phyloP scores from a whole-genome alignment of 1,284 basidiomycete species.

The Cryptococcus sp. region DNA sequence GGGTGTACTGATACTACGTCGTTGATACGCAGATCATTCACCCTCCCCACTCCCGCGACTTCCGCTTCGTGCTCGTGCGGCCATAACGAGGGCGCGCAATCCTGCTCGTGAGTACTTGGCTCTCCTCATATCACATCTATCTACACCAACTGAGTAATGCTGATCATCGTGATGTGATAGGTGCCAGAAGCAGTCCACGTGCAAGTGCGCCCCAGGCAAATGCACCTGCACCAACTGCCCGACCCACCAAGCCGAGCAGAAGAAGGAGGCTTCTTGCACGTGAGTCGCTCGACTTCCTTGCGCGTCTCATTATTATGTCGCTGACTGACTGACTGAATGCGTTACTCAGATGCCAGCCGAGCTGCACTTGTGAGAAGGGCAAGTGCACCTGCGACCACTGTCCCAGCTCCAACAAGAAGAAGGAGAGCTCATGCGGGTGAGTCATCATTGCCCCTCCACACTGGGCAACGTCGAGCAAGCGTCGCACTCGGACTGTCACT shows the following conservation, averaged over 20 bases:
- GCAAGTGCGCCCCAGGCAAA: slow-evolving; percentile 23
- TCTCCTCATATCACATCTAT: slow-evolving; percentile 1
- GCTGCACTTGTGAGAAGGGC: too few relatives aligned
- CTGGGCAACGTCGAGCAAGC: too few relatives aligned
- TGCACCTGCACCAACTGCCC: slow-evolving; percentile 31
- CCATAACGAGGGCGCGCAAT: slow-evolving; percentile 14
- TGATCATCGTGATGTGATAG: slow-evolving; percentile 25
- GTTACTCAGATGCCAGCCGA: too few relatives aligned
- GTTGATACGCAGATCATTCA: slow-evolving; percentile 2
- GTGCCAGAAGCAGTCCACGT: not conserved
- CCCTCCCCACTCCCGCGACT: slow-evolving; percentile 20
- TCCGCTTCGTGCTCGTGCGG: slow-evolving; percentile 26
- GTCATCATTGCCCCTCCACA: not conserved
- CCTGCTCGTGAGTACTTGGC: slow-evolving; percentile 26
- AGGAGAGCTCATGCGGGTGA: not conserved
- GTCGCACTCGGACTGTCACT: too few relatives aligned
- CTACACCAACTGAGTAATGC: slow-evolving; percentile 17
- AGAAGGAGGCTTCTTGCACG: slow-evolving; percentile 7
- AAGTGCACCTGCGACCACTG: too few relatives aligned
- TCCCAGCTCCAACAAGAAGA: not conserved
- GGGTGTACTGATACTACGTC: not conserved
- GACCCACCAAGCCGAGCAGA: slow-evolving; percentile 12
- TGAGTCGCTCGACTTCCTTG: not conserved
- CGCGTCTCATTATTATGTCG: not conserved
- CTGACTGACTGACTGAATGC: too few relatives aligned